These are phyloP conservation scores for Myxozyma vanderwaltii DNA, from an alignment of 805 yeast species.

Conservation along the genomic window DNA sequence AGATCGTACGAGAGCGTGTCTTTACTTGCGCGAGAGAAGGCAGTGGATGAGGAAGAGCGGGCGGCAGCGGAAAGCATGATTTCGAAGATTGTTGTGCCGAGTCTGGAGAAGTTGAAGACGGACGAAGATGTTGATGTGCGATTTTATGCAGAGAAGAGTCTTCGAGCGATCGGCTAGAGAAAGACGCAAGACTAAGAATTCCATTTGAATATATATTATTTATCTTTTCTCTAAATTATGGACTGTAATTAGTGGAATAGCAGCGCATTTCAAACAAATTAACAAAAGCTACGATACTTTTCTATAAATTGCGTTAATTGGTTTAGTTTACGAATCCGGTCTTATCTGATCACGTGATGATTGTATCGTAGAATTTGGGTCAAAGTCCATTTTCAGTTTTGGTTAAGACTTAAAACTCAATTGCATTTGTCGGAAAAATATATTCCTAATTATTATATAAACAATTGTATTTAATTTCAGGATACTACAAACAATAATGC, in stretches of 20 bases:
- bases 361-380: too few species aligned
- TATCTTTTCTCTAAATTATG: too few species aligned
- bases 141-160: constrained; percentile 59
- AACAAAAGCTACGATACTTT: too few species aligned
- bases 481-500: neutral
- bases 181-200: neutral
- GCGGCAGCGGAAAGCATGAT: constrained; percentile 44
- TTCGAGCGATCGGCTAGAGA: constrained; percentile 25
- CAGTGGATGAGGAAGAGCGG: constrained; percentile 32
- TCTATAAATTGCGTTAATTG: neutral
- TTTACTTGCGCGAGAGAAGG: constrained; percentile 50
- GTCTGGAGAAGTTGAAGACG: constrained; percentile 61
- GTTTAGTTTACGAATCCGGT: neutral
- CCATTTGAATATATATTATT: too few species aligned
- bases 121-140: constrained; percentile 90
- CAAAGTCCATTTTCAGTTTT: too few species aligned
- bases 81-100: constrained; percentile 55
- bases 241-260: too few species aligned
- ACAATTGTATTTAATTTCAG: too few species aligned
- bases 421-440: too few species aligned
- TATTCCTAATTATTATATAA: too few species aligned
- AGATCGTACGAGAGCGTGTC: constrained; percentile 70
- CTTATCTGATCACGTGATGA: too few species aligned
- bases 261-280: too few species aligned
- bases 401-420: too few species aligned